Conservation (phyloP, 139 green algal genomes). For the Pseudopediastrum boryanum region DNA sequence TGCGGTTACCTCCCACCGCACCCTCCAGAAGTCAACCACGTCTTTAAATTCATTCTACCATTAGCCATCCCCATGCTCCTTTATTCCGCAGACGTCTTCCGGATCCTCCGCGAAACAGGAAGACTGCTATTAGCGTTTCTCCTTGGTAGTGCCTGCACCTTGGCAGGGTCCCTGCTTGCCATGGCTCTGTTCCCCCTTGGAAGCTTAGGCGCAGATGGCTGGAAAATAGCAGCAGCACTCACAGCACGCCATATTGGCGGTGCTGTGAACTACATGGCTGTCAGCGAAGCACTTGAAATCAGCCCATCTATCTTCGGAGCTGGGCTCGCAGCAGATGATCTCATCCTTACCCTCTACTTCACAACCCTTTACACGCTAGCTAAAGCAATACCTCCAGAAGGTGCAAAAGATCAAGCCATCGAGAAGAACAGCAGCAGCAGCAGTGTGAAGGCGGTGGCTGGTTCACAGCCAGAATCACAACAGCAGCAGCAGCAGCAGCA, state of each 20-base stretch:
- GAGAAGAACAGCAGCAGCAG: slow-evolving; percentile 17
- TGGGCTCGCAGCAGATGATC: slow-evolving; percentile 92
- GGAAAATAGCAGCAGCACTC: slow-evolving; percentile 84
- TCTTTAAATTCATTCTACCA: slow-evolving; percentile 84
- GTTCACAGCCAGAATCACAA: not conserved
- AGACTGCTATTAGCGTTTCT: slow-evolving; percentile 79
- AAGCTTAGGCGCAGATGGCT: slow-evolving; percentile 58
- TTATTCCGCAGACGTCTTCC: slow-evolving; percentile 80
- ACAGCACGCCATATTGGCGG: slow-evolving; percentile 90
- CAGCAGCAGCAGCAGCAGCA: slow-evolving; percentile 5
- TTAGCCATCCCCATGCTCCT: slow-evolving; percentile 93
- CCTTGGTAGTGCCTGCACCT: slow-evolving; percentile 68
- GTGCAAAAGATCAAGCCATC: not conserved
- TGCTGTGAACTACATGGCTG: slow-evolving; percentile 93
- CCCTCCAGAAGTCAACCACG: not conserved
- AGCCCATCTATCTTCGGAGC: slow-evolving; percentile 62
- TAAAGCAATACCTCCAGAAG: slow-evolving; percentile 60
- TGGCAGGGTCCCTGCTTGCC: slow-evolving; percentile 66
- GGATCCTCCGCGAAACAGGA: slow-evolving; percentile 78
- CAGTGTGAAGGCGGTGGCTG: not conserved
- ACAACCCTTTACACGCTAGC: slow-evolving; percentile 76
- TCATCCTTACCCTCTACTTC: slow-evolving; percentile 90
- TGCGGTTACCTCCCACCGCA: slow-evolving; percentile 63
- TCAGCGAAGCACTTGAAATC: slow-evolving; percentile 67
- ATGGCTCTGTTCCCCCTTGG: slow-evolving; percentile 71